phyloP scores from a whole-genome alignment of 1,139 yeast species.

The Protomyces macrosporus region DNA sequence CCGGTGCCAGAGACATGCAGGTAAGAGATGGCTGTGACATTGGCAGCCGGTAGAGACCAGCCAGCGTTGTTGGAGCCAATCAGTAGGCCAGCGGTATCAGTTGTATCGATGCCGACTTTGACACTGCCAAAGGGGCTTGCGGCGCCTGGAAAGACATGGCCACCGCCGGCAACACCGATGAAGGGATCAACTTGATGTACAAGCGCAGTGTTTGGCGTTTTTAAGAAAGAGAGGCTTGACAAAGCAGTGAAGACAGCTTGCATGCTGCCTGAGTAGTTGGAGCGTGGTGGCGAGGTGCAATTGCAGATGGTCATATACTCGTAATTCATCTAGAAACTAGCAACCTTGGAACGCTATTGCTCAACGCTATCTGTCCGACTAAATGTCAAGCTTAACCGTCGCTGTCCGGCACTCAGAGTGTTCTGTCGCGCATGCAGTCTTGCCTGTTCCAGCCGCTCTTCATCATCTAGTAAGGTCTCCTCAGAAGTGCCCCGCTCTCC shows the following conservation, averaged over 20 bases:
- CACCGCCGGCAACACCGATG: constrained; percentile 23
- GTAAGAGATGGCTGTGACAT: constrained; percentile 17
- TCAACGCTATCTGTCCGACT: too few species aligned
- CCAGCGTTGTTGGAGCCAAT: constrained; percentile 24
- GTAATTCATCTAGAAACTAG: too few species aligned
- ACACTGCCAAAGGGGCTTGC: constrained; percentile 18
- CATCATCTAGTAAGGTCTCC: neutral
- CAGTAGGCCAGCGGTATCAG: constrained; percentile 16
- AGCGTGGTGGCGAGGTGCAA: too few species aligned
- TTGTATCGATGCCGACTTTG: constrained; percentile 20
- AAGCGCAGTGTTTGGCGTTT: neutral
- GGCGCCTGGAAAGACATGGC: constrained; percentile 24
- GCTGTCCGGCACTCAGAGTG: too few species aligned
- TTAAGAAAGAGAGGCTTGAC: too few species aligned
- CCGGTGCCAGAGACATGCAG: constrained; percentile 23
- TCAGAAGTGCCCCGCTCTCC: neutral
- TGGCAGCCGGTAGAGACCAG: constrained; percentile 5
- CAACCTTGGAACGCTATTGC: too few species aligned
- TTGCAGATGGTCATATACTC: too few species aligned
- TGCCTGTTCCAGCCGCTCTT: neutral
- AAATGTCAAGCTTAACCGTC: too few species aligned
- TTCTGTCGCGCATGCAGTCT: too few species aligned
- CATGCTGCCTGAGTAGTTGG: too few species aligned
- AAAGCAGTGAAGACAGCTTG: too few species aligned
- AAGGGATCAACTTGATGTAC: constrained; percentile 11